These are phyloP conservation scores for Arthromyces matolae DNA, from an alignment of 768 basidiomycete genomes.

Conservation along the genomic window DNA sequence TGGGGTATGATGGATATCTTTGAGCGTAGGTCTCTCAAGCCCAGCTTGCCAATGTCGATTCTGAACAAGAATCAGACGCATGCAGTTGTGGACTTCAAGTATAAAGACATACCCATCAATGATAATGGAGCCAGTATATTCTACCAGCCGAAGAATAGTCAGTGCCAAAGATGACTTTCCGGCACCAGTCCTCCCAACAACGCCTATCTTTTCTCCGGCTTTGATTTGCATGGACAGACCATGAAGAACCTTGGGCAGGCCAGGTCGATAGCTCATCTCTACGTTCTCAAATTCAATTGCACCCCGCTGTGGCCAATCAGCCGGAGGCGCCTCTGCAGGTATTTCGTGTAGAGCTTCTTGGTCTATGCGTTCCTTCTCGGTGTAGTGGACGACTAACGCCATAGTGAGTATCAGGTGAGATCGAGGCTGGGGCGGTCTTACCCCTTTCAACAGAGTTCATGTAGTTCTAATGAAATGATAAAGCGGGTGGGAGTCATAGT, in stretches of 20 bases:
- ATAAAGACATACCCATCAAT: constrained; percentile 51
- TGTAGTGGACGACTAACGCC: constrained; percentile 61
- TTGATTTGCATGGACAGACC: constrained; percentile 56
- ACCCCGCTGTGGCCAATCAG: constrained; percentile 63
- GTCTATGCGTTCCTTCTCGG: constrained; percentile 43
- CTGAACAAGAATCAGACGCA: constrained; percentile 27
- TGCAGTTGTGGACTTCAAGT: neutral
- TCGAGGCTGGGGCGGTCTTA: constrained; percentile 19
- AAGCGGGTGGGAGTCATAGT: neutral
- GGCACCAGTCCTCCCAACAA: constrained; percentile 64
- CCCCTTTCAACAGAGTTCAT: constrained; percentile 65
- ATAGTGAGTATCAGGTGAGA: too few relatives aligned
- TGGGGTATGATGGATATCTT: constrained; percentile 67
- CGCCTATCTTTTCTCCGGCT: constrained; percentile 73
- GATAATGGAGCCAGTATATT: constrained; percentile 58
- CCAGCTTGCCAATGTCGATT: constrained; percentile 65
- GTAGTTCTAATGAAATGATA: constrained; percentile 42
- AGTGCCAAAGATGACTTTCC: constrained; percentile 63
- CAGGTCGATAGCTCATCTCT: constrained; percentile 61
- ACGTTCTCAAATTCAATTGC: constrained; percentile 59
- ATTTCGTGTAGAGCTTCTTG: constrained; percentile 69
- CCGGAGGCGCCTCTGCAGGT: constrained; percentile 47
- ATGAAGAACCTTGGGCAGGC: constrained; percentile 69
- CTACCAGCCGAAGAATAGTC: constrained; percentile 65
- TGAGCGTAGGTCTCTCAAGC: constrained; percentile 57